Conservation (phyloP, 108 stramenopile genomes). For the Pseudonitzschia delicatissima region DNA sequence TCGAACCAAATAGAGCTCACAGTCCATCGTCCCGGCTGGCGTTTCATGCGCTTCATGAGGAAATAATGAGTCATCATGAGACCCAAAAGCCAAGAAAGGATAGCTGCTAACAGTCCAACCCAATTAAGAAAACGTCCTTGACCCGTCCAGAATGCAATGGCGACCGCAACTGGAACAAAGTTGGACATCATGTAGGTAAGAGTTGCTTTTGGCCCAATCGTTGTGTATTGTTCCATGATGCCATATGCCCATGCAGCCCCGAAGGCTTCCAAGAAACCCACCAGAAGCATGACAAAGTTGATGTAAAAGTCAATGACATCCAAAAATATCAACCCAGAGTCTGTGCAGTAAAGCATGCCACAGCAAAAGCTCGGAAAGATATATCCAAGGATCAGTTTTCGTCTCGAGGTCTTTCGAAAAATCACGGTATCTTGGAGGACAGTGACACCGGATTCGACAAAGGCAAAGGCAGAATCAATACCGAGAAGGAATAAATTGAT, state of each 20-base stretch:
- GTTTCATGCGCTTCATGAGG: conserved; percentile 28
- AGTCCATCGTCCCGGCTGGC: conserved; percentile 30
- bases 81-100: conserved; percentile 27
- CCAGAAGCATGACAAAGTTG: conserved; percentile 57
- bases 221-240: conserved; percentile 31
- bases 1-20: conserved; percentile 41
- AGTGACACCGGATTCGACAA: conserved; percentile 21
- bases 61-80: conserved; percentile 23
- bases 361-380: neutral
- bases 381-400: neutral
- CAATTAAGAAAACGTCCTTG: conserved; percentile 12
- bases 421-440: conserved; percentile 4
- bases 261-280: conserved; percentile 52
- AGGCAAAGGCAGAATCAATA: conserved; percentile 60
- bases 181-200: conserved; percentile 39
- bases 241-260: conserved; percentile 55
- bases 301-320: conserved; percentile 63
- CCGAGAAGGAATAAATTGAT: conserved; percentile 56
- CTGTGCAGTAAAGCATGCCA: conserved; percentile 44
- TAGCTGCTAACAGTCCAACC: conserved; percentile 35
- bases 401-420: conserved; percentile 2
- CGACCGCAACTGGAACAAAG: conserved; percentile 42
- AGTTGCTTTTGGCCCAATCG: conserved; percentile 35
- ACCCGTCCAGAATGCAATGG: conserved; percentile 40
- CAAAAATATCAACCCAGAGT: conserved; percentile 55